Base-by-base conservation (phyloP, 2,329 filamentous ascomycete species). In the Cordyceps cicadae region DNA sequence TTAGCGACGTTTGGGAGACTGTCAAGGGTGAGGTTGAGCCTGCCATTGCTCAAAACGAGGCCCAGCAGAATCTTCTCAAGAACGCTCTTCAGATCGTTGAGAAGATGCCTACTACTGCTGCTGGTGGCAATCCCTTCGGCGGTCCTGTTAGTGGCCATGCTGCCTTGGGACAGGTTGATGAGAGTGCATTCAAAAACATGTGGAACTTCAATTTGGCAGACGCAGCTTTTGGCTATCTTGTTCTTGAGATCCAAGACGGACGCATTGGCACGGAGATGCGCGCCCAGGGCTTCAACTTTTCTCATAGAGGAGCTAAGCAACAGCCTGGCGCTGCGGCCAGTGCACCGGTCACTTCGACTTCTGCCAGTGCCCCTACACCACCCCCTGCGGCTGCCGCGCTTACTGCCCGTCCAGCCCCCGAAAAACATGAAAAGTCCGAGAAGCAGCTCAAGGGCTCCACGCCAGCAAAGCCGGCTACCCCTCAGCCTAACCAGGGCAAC, bases 121-220 rank as follows among this genome's bases (percentile, higher is more conserved):
- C 93, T 63, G 94, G 94, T 60, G 94, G 94, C 24, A 97, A 97
- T 72, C 94, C 94, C 6, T 99, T 99, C 70, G 94, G 94, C 50
- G 93, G 93, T 15, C 90, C 90, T 34, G 84, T 87, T 58, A 85
- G 86, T 54, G 89, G 88, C 45, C 86, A 86, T 55, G 78, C 82
- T 58, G 83, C 85, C 62, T 87, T 90, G 55, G 94, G 94, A 37
- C 90, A 96, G 70, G 92, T 99, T 19, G 94, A 99, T 65, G 94
- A 99, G 79, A 97, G 92, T 69, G 94, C 94, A 1, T 99, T 99
- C 83, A 99, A 99, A 81, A 99, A 99, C 74, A 97, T 97, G 94
- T 99, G 94, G 94, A 99, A 99, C 76, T 99, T 99, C 78, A 97
- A 97, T 74, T 77, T 99, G 66, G 94, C 94, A 34, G 94, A 99